Evolutionary conservation across 2,329 filamentous ascomycete species (phyloP), one percentile per base, ranked within the genome.

Genomic region (Hymenoscyphus fraxineus): DNA sequence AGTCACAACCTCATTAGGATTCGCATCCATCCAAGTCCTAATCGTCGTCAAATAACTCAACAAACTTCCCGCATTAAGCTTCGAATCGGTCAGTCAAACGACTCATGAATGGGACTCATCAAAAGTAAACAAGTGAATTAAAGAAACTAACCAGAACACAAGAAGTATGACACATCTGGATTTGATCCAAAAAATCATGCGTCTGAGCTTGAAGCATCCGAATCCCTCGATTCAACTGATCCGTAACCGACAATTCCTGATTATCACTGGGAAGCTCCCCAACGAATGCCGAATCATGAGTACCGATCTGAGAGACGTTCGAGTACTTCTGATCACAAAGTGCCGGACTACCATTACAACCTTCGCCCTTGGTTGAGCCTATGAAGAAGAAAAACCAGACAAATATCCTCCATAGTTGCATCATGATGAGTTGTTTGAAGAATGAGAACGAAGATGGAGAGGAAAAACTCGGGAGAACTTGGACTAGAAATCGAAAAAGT

Each of bases 331-430:
- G 85, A 66, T 78, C 79, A 80, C 92, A 95, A 35, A 95, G 83
- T 54, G 82, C 80, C 0, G 90, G 88, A 3, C 90, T 92, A 79
- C 93, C 93, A 79, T 95, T 95, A 83, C 91, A 94, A 58, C 59
- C 64, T 6, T 22, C 39, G 4, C 58, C 57, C 12, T 35, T 54
- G 27, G 19, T 31, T 16, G 38, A 16, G 32, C 58, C 47, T 12
- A 62, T 54, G 47, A 60, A 27, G 38, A 63, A 55, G 19, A 58
- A 59, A 32, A 59, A 54, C 9, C n/a, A 38, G 15, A 58, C 12
- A 15, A 31, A 55, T 32, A 63, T 32, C 41, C 31, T 54, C 40
- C 41, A 41, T 35, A 60, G 3, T 41, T 57, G 55, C 27, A 35
- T 35, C 55, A 31, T 57, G 55, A 27, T 31, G 27, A 38, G 16